Evolutionary conservation across 1,284 basidiomycete species (phyloP).

Genomic region (Apiotrichum porosum): DNA sequence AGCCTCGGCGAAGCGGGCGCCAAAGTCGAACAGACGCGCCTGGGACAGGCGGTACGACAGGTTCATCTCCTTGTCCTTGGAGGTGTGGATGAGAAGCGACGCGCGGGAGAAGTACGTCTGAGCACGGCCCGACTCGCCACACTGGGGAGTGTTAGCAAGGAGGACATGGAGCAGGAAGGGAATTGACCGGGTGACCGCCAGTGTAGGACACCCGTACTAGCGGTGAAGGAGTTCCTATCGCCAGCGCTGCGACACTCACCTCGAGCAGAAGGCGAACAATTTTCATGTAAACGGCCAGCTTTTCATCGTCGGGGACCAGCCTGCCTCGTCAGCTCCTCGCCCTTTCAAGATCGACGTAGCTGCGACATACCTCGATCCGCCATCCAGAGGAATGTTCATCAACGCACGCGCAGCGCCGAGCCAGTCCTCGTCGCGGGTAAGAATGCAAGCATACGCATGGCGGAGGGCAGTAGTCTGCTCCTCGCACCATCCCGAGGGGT

Average conservation of each 20-base stretch:
- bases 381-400: constrained; percentile 84
- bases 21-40: constrained; percentile 88
- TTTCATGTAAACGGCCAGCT: constrained; percentile 83
- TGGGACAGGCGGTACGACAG: constrained; percentile 76
- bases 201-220: not conserved
- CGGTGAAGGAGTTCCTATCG: too few species aligned
- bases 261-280: constrained; percentile 93
- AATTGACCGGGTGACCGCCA: too few species aligned
- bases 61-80: constrained; percentile 67
- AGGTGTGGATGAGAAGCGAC: constrained; percentile 75
- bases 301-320: constrained; percentile 72
- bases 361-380: too few species aligned
- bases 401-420: constrained; percentile 82
- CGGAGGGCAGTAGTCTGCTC: constrained; percentile 86
- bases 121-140: constrained; percentile 62
- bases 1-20: constrained; percentile 90
- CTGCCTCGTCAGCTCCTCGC: constrained; percentile 49
- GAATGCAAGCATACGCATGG: constrained; percentile 77
- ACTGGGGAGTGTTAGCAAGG: constrained; percentile 24
- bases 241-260: constrained; percentile 54
- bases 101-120: constrained; percentile 96
- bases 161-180: not conserved
- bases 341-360: too few species aligned
- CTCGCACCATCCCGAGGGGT: constrained; percentile 65
- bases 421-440: constrained; percentile 91